Evolutionary conservation across 2,329 filamentous ascomycete genomes (phyloP).

Genomic region (Nannizzia gypsea): DNA sequence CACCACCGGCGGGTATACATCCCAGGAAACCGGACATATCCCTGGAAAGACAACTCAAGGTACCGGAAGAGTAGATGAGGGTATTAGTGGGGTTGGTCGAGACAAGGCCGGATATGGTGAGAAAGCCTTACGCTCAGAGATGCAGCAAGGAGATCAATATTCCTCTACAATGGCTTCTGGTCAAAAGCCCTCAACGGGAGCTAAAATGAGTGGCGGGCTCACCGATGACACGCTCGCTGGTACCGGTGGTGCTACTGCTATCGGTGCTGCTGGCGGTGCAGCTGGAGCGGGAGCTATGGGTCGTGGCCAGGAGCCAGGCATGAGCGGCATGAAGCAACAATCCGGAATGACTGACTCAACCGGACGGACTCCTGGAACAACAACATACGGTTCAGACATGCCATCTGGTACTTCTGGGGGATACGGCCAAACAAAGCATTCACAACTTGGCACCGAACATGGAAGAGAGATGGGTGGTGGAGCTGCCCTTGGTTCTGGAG

Average conservation of each 20-base stretch:
- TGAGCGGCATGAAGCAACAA: neutral
- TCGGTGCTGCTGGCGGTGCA: neutral
- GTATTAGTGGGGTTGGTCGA: neutral
- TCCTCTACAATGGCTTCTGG: neutral
- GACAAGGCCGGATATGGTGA: neutral
- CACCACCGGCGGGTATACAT: neutral
- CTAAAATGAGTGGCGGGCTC: neutral
- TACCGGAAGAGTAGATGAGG: neutral
- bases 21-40: neutral
- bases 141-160: neutral
- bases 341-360: neutral
- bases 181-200: neutral
- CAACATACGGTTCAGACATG: neutral
- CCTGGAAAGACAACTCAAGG: neutral
- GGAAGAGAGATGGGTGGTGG: neutral
- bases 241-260: neutral
- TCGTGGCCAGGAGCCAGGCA: neutral
- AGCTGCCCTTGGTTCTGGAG: neutral
- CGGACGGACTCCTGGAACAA: neutral
- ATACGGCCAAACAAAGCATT: neutral
- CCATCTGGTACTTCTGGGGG: neutral
- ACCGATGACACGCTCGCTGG: neutral
- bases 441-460: neutral
- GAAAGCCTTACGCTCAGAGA: neutral
- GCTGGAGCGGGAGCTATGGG: neutral